Base-by-base conservation (phyloP, 805 yeast genomes). In the Kluyveromyces starmeri region DNA sequence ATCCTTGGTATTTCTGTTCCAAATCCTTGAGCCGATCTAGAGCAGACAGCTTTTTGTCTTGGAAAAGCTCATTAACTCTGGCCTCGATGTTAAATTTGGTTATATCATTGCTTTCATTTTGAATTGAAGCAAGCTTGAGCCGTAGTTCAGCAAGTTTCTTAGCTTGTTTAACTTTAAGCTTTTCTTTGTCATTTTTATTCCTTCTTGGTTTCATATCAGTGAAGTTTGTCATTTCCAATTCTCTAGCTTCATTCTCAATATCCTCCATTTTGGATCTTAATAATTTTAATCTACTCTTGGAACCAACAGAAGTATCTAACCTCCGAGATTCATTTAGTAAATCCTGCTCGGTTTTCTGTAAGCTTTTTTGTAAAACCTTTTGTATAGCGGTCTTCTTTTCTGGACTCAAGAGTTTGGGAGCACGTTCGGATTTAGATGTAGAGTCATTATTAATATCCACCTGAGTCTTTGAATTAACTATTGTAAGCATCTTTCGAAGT, bases 201-300 rank as follows among this genome's bases (percentile, higher is more conserved):
- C 12, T 22, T 15, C 13, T 32, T 38, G 22, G 27, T 41, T 59
- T 44, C 37, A 42, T 43, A 20, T 75, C 83, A 18, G 72, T 78
- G 48, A 84, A 86, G 44, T 85, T 92, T 14, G 83, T 80, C 72
- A 75, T 78, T 53, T 89, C 96, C 39, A 89, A 66, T 48, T 81
- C 83, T 40, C 94, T 64, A 0, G 96, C 96, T 62, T 83, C 83
- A 31, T 73, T 71, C 51, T 83, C 95, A 35, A 88, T 67, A 42
- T 74, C 78, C 39, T 83, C 94, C 95, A 85, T 85, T 51, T 79
- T 72, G 47, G 79, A 83, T 36, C 95, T 67, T 46, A 88, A 65
- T 28, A 74, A 78, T 40, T 92, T 68, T 34, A 86, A 60, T 43
- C 89, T 65, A 3, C 81, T 71, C 47, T 81, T 80, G 3, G 95